phyloP scores from a whole-genome alignment of 1,139 yeast species.

The Suhomyces chickasaworum region DNA sequence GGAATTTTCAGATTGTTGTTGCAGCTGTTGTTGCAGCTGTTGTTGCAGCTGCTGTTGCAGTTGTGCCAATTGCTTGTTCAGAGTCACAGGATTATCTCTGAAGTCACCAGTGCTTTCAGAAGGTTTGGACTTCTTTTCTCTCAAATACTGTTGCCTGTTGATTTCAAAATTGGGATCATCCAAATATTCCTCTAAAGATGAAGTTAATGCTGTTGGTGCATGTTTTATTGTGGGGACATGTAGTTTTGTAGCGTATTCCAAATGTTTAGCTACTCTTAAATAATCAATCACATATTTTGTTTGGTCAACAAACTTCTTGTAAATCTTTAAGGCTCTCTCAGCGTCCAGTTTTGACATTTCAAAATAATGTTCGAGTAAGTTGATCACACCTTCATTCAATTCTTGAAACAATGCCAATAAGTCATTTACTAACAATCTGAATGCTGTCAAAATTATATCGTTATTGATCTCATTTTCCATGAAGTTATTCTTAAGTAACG shows the following conservation, averaged over 20 bases:
- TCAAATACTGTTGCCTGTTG: conserved; percentile 75
- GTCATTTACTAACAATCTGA: conserved; percentile 85
- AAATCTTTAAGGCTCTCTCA: conserved; percentile 78
- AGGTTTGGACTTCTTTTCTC: conserved; percentile 48
- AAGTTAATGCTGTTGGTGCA: conserved; percentile 91
- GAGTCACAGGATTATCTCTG: neutral
- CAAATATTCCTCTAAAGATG: conserved; percentile 84
- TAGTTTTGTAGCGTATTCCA: conserved; percentile 82
- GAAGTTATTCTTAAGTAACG: conserved; percentile 73
- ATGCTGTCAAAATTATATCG: conserved; percentile 81
- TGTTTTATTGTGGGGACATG: conserved; percentile 96
- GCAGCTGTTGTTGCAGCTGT: conserved; percentile 21
- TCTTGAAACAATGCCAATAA: conserved; percentile 82
- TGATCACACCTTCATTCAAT: conserved; percentile 92
- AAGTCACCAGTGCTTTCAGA: neutral
- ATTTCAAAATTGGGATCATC: conserved; percentile 82
- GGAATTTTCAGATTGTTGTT: conserved; percentile 7
- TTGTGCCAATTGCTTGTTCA: conserved; percentile 1
- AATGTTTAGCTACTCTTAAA: conserved; percentile 83
- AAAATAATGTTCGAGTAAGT: conserved; percentile 87
- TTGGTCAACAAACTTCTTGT: conserved; percentile 81
- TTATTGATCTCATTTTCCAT: conserved; percentile 75
- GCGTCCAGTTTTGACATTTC: conserved; percentile 90
- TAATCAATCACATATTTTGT: conserved; percentile 88
- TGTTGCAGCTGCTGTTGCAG: conserved; percentile 1